Conservation (phyloP, 2,329 filamentous ascomycete species). For the Shiraia sp. region DNA sequence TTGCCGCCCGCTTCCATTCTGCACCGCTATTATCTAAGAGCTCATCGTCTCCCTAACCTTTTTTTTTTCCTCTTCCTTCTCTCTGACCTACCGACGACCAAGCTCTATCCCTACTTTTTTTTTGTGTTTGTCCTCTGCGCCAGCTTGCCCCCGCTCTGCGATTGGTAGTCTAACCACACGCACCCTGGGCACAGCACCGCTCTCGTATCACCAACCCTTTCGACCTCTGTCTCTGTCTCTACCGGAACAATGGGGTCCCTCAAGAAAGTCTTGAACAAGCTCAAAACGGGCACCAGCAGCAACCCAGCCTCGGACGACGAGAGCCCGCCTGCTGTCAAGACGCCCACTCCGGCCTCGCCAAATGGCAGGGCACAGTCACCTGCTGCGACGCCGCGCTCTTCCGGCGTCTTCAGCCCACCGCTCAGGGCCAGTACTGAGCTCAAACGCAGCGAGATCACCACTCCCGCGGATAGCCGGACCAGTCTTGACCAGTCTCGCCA, state of each 20-base stretch:
- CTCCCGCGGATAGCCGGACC: slow-evolving; percentile 34
- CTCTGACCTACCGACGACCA: neutral
- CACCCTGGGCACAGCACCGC: slow-evolving; percentile 23
- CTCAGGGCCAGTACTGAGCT: slow-evolving; percentile 38
- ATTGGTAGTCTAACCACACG: slow-evolving; percentile 32
- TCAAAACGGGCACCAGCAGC: slow-evolving; percentile 44
- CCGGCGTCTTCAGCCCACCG: slow-evolving; percentile 24
- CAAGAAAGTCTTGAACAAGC: slow-evolving; percentile 51
- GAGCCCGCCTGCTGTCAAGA: slow-evolving; percentile 24
- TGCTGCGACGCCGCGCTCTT: slow-evolving; percentile 31
- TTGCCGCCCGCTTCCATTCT: neutral
- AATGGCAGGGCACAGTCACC: slow-evolving; percentile 32
- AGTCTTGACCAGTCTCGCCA: slow-evolving; percentile 35
- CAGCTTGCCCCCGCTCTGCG: slow-evolving; percentile 31
- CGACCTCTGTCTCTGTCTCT: neutral
- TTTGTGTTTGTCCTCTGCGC: slow-evolving; percentile 10
- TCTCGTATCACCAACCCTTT: slow-evolving; percentile 11
- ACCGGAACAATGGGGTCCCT: slow-evolving; percentile 40
- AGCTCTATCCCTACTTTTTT: neutral
- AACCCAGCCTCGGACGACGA: slow-evolving; percentile 43
- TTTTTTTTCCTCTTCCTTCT: neutral
- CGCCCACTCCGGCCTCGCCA: slow-evolving; percentile 30
- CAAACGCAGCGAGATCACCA: slow-evolving; percentile 33
- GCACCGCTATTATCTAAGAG: too few relatives aligned
- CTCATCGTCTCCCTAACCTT: neutral